Percentiles rank a stretch among this genome's conserved stretches.
Evolutionary conservation across 305 asterid species (phyloP).

Genomic region (Lippia alba): DNA sequence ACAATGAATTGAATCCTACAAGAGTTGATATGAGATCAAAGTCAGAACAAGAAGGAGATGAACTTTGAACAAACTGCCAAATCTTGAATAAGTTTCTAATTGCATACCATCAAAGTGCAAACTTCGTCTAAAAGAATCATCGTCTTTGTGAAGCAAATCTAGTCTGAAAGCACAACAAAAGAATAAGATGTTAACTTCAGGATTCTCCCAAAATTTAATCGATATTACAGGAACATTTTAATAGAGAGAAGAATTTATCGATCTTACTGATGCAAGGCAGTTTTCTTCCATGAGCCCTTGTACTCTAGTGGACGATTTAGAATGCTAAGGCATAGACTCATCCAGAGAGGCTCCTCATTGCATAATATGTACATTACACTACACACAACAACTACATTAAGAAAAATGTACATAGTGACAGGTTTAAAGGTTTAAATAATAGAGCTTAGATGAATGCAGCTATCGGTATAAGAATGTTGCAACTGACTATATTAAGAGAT

Average conservation of each 20-base stretch:
- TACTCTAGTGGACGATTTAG: conserved; percentile 76
- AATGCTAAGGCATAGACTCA: conserved; percentile 69
- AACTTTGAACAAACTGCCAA: conserved; percentile 29
- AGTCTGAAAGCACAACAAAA: conserved; percentile 51
- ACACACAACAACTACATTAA: conserved; percentile 42
- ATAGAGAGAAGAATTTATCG: conserved; percentile 19
- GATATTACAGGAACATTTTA: conserved; percentile 20
- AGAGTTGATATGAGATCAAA: conserved; percentile 37
- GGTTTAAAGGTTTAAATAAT: conserved; percentile 4
- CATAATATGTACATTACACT: conserved; percentile 91
- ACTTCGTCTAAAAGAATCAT: conserved; percentile 44
- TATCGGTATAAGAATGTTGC: conserved; percentile 7
- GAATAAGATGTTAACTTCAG: conserved; percentile 36
- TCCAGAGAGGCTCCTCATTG: conserved; percentile 98
- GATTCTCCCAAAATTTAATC: conserved; percentile 18
- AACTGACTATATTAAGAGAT: conserved; percentile 1
- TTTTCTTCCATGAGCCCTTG: conserved; percentile 93
- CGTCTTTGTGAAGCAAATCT: conserved; percentile 51
- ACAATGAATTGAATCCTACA: conserved; percentile 86
- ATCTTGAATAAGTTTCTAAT: conserved; percentile 15
- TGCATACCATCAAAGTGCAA: conserved; percentile 76
- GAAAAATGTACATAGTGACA: conserved; percentile 21
- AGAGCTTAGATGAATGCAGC: neutral
- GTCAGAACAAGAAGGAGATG: conserved; percentile 32
- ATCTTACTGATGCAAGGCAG: conserved; percentile 86